Evolutionary conservation across 2,329 filamentous ascomycete species (phyloP).

Genomic region (Colletotrichum cuscutae): DNA sequence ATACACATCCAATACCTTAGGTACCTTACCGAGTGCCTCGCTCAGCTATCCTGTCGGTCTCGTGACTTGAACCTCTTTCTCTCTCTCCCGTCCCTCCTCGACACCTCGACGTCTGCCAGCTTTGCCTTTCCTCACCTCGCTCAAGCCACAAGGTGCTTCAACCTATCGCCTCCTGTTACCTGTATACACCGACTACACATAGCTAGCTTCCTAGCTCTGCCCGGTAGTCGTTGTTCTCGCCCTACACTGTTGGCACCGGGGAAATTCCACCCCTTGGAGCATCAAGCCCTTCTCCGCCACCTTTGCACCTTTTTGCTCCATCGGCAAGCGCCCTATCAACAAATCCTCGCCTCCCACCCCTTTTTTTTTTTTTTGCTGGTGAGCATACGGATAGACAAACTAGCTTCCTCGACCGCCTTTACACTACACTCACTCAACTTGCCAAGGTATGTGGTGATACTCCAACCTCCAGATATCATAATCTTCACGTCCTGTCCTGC

Average conservation of each 20-base stretch:
- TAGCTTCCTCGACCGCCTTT: not conserved
- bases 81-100: not conserved
- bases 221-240: not conserved
- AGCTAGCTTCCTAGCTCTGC: slow-evolving; percentile 17
- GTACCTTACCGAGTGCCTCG: no score
- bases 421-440: not conserved
- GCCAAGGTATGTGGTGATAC: not conserved
- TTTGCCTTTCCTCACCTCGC: not conserved
- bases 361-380: slow-evolving; percentile 11
- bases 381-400: not conserved
- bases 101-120: not conserved
- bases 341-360: not conserved
- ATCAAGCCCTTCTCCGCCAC: slow-evolving; percentile 19
- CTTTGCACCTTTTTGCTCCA: not conserved
- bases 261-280: slow-evolving; percentile 3
- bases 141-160: slow-evolving; percentile 16
- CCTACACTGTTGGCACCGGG: not conserved
- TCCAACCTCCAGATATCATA: not conserved
- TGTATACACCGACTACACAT: not conserved
- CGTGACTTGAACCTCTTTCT: slow-evolving; percentile 23
- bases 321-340: not conserved
- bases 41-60: slow-evolving; percentile 13
- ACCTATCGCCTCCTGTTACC: not conserved
- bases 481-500: not conserved
- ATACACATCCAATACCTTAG: no score